Evolutionary conservation across 108 stramenopile genomes (phyloP).

Genomic region (Pseudonitzschia pungens): DNA sequence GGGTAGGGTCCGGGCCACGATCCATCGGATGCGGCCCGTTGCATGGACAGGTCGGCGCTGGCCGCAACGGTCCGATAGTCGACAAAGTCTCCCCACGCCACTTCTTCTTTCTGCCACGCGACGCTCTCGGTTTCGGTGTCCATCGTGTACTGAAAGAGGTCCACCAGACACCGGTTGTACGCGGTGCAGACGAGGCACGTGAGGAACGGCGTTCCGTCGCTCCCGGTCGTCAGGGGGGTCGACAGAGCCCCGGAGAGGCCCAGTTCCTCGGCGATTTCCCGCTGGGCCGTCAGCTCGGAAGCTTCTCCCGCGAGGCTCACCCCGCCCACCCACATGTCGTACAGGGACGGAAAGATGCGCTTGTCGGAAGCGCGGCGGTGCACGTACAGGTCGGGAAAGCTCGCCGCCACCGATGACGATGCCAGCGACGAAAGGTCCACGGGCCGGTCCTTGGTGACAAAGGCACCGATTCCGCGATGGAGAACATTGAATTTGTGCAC

Average conservation of each 20-base stretch:
- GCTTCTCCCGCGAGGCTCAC: conserved; percentile 58
- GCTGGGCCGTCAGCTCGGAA: conserved; percentile 51
- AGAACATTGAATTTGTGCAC: conserved; percentile 72
- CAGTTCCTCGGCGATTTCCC: conserved; percentile 81
- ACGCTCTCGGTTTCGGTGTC: conserved; percentile 45
- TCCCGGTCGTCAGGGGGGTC: neutral
- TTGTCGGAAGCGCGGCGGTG: conserved; percentile 71
- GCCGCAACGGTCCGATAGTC: conserved; percentile 50
- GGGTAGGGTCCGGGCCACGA: conserved; percentile 62
- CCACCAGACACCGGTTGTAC: conserved; percentile 81
- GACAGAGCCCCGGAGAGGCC: conserved; percentile 47
- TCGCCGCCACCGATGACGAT: neutral
- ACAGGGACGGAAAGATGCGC: conserved; percentile 76
- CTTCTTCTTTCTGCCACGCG: conserved; percentile 83
- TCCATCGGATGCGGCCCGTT: conserved; percentile 38
- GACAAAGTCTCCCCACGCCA: conserved; percentile 78
- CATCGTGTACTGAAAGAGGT: conserved; percentile 55
- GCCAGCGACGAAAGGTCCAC: conserved; percentile 11
- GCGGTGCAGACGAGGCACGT: conserved; percentile 70
- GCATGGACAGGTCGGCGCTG: conserved; percentile 54
- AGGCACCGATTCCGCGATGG: conserved; percentile 74
- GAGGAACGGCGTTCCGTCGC: conserved; percentile 38
- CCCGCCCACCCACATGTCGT: conserved; percentile 89
- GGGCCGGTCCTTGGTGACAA: conserved; percentile 52
- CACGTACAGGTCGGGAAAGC: conserved; percentile 50